Base-by-base conservation (phyloP, 495 filamentous ascomycete genomes). In the Cryomyces antarcticus region DNA sequence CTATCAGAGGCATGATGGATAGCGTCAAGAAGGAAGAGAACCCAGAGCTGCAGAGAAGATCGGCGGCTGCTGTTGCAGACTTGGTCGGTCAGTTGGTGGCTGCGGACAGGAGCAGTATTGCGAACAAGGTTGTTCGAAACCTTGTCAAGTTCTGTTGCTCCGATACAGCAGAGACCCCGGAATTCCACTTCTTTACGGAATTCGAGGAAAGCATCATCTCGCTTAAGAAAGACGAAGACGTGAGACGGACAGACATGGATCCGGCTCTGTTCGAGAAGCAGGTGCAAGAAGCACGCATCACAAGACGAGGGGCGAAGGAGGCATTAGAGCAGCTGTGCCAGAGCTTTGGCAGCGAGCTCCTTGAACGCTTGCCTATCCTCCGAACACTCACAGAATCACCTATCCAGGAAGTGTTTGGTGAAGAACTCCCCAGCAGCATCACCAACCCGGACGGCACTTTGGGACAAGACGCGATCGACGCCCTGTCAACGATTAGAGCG, bases 1-100 rank as follows among this genome's bases (percentile, higher is more conserved):
- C 93, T 12, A 95, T 97, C 62, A 93, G 93, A 61, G 79, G 75
- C 13, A 81, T 95, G 60, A 97, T 96, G 88, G 89, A 97, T 51
- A 95, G 87, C 55, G 74, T 96, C 57, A 96, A 96, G 64, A 72
- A 74, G 30, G 89, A 97, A 59, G 88, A 96, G 52, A 95, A 88
- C 50, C 55, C 79, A 31, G 84, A 93, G 49, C 67, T 97, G 33
- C 89, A 97, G 56, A 73, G 75, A 49, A 82, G 88, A 28, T 94
- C 92, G 27, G 84, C 86, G 6, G 70, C 68, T 5, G 82, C 85
- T 11, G 75, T 95, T 30, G 81, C 83, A 5, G 64, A 70, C 13
- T 68, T 95, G n/a, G 75, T 97, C n/a, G 73, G 79, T 46, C 69
- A 86, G 28, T 87, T 95, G 52, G 83, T 82, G 5, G 69, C 71